A percentile compares a stretch with the other conserved stretches of the same genome.
These are phyloP conservation scores for Suillus occidentalis DNA, from an alignment of 768 basidiomycete species.

Conservation along the genomic window DNA sequence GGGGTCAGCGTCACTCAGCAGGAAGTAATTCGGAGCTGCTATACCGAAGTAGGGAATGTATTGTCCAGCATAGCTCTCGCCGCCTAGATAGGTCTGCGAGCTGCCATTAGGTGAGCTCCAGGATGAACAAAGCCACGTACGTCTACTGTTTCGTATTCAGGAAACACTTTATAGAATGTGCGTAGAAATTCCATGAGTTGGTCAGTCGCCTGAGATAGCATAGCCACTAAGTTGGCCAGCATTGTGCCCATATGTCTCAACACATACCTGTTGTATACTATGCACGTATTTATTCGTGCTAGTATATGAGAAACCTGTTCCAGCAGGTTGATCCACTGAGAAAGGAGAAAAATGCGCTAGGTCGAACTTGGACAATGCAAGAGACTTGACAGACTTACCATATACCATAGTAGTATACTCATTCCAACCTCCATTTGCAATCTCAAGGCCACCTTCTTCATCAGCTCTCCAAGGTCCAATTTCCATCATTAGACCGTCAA, in stretches of 20 bases:
- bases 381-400: slow-evolving; percentile 48
- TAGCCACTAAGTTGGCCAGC: not conserved
- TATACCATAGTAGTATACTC: slow-evolving; percentile 95
- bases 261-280: slow-evolving; percentile 63
- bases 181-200: slow-evolving; percentile 83
- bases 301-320: slow-evolving; percentile 91
- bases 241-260: not conserved
- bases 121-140: slow-evolving; percentile 47
- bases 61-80: slow-evolving; percentile 97
- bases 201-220: slow-evolving; percentile 53
- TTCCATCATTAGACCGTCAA: slow-evolving; percentile 98
- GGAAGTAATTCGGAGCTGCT: slow-evolving; percentile 14
- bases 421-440: slow-evolving; percentile 91
- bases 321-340: slow-evolving; percentile 95
- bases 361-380: not conserved
- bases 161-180: slow-evolving; percentile 91
- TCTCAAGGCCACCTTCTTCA: slow-evolving; percentile 66
- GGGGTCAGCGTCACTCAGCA: not conserved
- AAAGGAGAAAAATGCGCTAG: slow-evolving; percentile 4
- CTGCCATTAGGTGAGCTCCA: slow-evolving; percentile 11
- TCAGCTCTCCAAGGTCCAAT: slow-evolving; percentile 90
- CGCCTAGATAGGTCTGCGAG: slow-evolving; percentile 88
- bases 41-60: slow-evolving; percentile 95
- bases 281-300: slow-evolving; percentile 85
- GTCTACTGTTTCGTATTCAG: slow-evolving; percentile 80